phyloP scores from a whole-genome alignment of 306 rosid genomes.

The Senna tora region DNA sequence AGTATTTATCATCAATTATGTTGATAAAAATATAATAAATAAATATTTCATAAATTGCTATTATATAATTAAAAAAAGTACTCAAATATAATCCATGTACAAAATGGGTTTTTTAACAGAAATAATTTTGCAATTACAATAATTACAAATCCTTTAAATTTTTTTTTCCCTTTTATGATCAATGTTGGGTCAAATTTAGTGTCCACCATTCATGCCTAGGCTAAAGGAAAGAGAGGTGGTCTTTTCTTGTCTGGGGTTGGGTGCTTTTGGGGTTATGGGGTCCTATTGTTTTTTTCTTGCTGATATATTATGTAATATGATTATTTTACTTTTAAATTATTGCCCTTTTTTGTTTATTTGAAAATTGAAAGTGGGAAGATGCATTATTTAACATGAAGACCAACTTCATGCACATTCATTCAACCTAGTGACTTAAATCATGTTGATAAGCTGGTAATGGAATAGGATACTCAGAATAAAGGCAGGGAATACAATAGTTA shows the following conservation, averaged over 20 bases:
- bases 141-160: conserved; percentile 17
- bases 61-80: no score
- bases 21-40: no score
- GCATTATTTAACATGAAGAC: conserved; percentile 17
- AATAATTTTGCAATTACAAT: background rate
- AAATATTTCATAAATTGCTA: no score
- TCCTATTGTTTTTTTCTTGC: conserved; percentile 30
- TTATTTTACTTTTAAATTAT: conserved; percentile 30
- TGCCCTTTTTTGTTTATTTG: background rate
- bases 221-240: conserved; percentile 35
- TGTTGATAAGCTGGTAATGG: conserved; percentile 25
- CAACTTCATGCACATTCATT: conserved; percentile 30
- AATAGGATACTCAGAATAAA: conserved; percentile 34
- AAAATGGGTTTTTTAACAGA: no score
- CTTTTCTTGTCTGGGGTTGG: conserved; percentile 37
- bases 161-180: background rate
- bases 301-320: conserved; percentile 19
- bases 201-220: conserved; percentile 43
- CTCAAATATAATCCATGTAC: no score
- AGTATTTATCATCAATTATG: no score
- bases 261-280: conserved; percentile 46
- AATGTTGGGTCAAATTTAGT: conserved; percentile 33
- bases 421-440: conserved; percentile 31
- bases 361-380: conserved; percentile 22
- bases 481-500: conserved; percentile 26